Percentiles rank a stretch among this genome's conserved stretches.
Conservation (phyloP, 192 early-diverging fungal genomes). For the Podila clonocystis region DNA sequence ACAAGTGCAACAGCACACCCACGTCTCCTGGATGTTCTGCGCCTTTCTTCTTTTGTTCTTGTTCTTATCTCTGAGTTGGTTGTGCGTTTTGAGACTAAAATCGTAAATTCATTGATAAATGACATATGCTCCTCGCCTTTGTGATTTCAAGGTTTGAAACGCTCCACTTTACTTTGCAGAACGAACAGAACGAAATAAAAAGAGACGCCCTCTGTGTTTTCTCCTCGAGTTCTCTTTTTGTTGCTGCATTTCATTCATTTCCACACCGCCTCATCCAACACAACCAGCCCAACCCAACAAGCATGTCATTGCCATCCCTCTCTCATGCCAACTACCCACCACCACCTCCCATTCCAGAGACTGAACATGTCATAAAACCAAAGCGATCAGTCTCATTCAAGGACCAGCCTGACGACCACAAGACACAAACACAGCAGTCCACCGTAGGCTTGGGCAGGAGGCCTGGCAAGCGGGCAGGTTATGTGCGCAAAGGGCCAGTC, state of each 20-base stretch:
- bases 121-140: too few species aligned
- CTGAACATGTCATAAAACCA: neutral
- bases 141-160: too few species aligned
- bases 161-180: too few species aligned
- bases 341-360: neutral
- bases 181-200: too few species aligned
- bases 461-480: neutral
- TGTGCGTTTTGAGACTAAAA: too few species aligned
- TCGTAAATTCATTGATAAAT: too few species aligned
- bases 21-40: too few species aligned
- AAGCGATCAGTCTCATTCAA: conserved; percentile 1
- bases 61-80: too few species aligned
- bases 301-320: neutral
- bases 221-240: neutral
- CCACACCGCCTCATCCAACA: neutral
- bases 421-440: neutral
- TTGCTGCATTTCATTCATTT: neutral
- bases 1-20: too few species aligned
- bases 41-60: too few species aligned
- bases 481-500: neutral
- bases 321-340: neutral
- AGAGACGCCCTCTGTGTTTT: neutral
- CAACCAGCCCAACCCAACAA: neutral
- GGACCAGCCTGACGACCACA: neutral
- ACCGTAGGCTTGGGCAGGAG: neutral